Percentiles rank a stretch among this genome's conserved stretches.
These are phyloP conservation scores for Schizosaccharomyces osmophilus DNA, from an alignment of 805 yeast species.

Conservation along the genomic window DNA sequence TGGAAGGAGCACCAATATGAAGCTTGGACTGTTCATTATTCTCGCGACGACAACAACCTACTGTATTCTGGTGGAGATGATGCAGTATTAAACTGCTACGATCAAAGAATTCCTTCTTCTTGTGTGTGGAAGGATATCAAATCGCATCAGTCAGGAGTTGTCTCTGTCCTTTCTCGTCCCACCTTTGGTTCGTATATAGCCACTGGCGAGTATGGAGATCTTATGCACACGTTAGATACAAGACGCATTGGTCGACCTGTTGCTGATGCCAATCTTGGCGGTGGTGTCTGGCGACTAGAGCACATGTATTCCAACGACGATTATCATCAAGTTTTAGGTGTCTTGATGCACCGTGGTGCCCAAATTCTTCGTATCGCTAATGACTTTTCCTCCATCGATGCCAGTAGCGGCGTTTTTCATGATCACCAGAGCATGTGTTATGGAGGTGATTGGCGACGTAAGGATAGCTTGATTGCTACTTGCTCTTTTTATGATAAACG, in stretches of 20 bases:
- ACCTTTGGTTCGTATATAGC: neutral
- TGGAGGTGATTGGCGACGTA: conserved; percentile 68
- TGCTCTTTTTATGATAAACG: conserved; percentile 81
- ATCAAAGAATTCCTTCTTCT: neutral
- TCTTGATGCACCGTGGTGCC: conserved; percentile 1
- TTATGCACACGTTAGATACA: neutral
- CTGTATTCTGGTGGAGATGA: conserved; percentile 1
- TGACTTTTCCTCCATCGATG: neutral
- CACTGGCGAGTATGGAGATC: conserved; percentile 1
- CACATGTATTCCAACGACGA: conserved; percentile 5
- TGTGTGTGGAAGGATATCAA: neutral
- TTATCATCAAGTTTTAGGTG: neutral
- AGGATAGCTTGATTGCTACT: conserved; percentile 32
- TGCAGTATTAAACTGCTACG: neutral
- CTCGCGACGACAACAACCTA: neutral
- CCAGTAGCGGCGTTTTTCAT: conserved; percentile 8
- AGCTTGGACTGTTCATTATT: conserved; percentile 2
- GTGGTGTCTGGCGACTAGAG: conserved; percentile 1
- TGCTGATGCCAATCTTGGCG: neutral
- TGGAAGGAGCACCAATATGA: neutral
- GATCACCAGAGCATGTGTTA: conserved; percentile 84
- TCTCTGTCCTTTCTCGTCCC: neutral
- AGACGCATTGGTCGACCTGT: neutral
- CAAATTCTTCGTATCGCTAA: neutral
- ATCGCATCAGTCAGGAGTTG: neutral